A percentile compares a stretch with the other conserved stretches of the same genome.
Conservation (phyloP, 768 basidiomycete species). For the Phlebiopsis gigantea region DNA sequence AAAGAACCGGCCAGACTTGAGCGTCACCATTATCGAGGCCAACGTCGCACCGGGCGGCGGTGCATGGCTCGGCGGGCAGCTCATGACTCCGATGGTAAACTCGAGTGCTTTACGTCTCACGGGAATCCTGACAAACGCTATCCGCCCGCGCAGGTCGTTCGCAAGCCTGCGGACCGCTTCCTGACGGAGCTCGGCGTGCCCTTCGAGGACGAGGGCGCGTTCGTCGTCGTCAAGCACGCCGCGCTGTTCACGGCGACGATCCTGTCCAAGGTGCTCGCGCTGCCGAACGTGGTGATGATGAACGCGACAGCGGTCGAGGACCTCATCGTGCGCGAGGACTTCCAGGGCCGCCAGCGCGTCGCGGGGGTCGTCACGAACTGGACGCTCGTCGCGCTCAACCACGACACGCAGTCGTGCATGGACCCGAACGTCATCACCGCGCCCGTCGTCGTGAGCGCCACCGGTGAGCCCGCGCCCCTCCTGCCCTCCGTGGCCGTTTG, state of each 20-base stretch:
- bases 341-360: constrained; percentile 36
- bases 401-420: constrained; percentile 66
- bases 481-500: neutral
- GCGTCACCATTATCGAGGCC: constrained; percentile 64
- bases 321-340: constrained; percentile 59
- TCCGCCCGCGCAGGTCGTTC: constrained; percentile 47
- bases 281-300: constrained; percentile 69
- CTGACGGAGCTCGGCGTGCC: constrained; percentile 63
- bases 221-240: constrained; percentile 78
- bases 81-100: constrained; percentile 72
- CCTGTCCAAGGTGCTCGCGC: constrained; percentile 61
- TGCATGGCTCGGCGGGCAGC: constrained; percentile 74
- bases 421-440: constrained; percentile 82
- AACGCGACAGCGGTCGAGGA: constrained; percentile 83
- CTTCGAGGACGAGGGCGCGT: constrained; percentile 73
- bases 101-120: neutral
- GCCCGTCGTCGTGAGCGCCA: constrained; percentile 64
- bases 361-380: constrained; percentile 53
- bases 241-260: constrained; percentile 78
- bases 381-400: constrained; percentile 47
- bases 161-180: constrained; percentile 73
- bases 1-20: constrained; percentile 61
- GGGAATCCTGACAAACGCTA: neutral
- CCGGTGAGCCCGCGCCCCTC: constrained; percentile 33
- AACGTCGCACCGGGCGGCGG: constrained; percentile 71